These are phyloP conservation scores for Botrytis pseudocinerea DNA, from an alignment of 2,329 filamentous ascomycete species.

Conservation along the genomic window DNA sequence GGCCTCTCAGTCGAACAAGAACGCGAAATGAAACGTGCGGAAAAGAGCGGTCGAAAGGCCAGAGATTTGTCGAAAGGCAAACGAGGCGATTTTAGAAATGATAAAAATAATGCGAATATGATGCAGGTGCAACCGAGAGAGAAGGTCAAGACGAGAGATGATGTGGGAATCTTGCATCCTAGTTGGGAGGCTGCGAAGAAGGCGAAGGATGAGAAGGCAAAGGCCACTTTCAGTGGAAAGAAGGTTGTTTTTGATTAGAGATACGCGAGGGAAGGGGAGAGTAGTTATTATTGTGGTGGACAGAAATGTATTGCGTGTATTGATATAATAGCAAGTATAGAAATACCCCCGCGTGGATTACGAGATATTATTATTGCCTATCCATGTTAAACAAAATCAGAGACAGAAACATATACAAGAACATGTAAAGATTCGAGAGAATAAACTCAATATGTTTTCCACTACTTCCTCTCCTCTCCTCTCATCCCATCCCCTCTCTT, in stretches of 20 bases:
- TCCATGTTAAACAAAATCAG: not conserved
- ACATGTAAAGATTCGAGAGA: not conserved
- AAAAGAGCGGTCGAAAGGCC: slow-evolving; percentile 41
- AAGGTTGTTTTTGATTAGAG: slow-evolving; percentile 59
- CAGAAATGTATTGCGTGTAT: not conserved
- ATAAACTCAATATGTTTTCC: not conserved
- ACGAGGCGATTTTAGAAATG: slow-evolving; percentile 23
- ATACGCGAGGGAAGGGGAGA: not conserved
- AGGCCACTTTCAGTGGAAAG: slow-evolving; percentile 54
- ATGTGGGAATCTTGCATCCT: slow-evolving; percentile 58
- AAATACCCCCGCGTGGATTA: not conserved
- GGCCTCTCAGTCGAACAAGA: slow-evolving; percentile 16
- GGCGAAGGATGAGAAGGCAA: slow-evolving; percentile 57
- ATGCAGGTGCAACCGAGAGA: slow-evolving; percentile 37
- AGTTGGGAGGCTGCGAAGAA: slow-evolving; percentile 61
- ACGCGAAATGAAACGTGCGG: slow-evolving; percentile 39
- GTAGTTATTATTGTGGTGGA: too few species aligned
- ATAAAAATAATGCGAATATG: slow-evolving; percentile 22
- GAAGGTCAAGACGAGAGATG: slow-evolving; percentile 46
- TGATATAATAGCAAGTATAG: not conserved
- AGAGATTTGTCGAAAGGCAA: slow-evolving; percentile 18
- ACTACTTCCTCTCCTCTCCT: not conserved
- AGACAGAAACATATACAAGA: too few species aligned
- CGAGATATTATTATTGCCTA: not conserved
- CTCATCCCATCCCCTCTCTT: too few species aligned